Conservation (phyloP, 192 early-diverging fungal species). For the Podila verticillata region DNA sequence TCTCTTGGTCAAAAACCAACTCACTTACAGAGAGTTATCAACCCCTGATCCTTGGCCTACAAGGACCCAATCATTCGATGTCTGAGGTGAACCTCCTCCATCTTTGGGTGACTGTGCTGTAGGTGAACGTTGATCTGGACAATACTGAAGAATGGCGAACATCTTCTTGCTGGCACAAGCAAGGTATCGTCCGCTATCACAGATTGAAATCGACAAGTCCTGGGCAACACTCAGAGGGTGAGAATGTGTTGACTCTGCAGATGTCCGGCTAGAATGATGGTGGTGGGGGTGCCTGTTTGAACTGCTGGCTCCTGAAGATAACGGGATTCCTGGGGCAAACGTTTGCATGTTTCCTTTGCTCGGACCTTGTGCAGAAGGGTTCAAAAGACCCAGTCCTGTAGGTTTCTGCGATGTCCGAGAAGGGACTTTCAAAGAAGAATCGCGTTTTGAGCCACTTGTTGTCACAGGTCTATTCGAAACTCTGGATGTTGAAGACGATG, state of each 20-base stretch:
- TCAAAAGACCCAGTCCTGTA: background rate
- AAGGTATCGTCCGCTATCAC: slow-evolving; percentile 44
- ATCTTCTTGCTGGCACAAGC: slow-evolving; percentile 45
- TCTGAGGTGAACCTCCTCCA: background rate
- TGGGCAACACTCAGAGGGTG: slow-evolving; percentile 42
- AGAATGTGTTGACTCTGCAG: background rate
- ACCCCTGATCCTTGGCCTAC: slow-evolving; percentile 61
- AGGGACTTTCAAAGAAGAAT: background rate
- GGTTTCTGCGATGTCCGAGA: slow-evolving; percentile 2
- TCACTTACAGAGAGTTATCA: slow-evolving; percentile 45
- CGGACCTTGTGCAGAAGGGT: background rate
- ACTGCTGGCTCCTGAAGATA: background rate
- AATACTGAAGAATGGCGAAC: slow-evolving; percentile 36
- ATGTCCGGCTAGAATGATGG: background rate
- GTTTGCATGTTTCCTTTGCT: background rate
- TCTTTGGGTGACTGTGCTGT: background rate
- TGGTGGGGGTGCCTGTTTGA: background rate
- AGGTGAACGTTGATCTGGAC: background rate
- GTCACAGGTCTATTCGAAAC: background rate
- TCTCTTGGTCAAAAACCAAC: background rate
- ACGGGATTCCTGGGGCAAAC: too few relatives aligned
- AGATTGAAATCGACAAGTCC: slow-evolving; percentile 32
- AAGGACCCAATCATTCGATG: slow-evolving; percentile 26
- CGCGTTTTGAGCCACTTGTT: background rate
- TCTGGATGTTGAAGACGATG: background rate